Percentiles rank a stretch among this genome's conserved stretches.
Evolutionary conservation across 2,329 filamentous ascomycete species (phyloP).

Genomic region (Rasamsonia emersonii): DNA sequence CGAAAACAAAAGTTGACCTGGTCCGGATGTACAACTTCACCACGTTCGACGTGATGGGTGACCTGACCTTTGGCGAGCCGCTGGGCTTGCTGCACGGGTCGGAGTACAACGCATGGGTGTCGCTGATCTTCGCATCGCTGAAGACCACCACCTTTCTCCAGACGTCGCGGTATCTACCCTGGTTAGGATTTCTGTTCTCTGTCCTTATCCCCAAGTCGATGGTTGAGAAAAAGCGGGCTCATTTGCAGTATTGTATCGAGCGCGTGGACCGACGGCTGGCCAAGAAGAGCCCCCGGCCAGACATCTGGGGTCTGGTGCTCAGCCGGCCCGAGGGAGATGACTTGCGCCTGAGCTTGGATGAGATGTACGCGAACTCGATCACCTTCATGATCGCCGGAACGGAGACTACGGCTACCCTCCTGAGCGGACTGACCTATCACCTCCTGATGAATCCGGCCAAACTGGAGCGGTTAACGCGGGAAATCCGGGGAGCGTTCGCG

Average conservation of each 20-base stretch:
- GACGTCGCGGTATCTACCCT: too few relatives aligned
- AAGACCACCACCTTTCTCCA: slow-evolving; percentile 10
- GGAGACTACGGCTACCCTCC: slow-evolving; percentile 38
- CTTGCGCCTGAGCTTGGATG: too few relatives aligned
- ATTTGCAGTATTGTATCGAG: slow-evolving; percentile 6
- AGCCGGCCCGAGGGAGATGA: too few relatives aligned
- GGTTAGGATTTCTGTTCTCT: slow-evolving; percentile 5
- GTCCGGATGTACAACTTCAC: slow-evolving; percentile 23
- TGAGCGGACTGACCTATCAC: slow-evolving; percentile 32
- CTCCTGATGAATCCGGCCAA: slow-evolving; percentile 26
- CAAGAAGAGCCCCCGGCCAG: too few relatives aligned
- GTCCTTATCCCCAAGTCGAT: slow-evolving; percentile 5
- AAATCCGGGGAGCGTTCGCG: slow-evolving; percentile 31
- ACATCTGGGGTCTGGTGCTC: too few relatives aligned
- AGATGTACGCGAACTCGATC: slow-evolving; percentile 24
- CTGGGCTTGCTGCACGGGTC: slow-evolving; percentile 21
- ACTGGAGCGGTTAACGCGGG: slow-evolving; percentile 23
- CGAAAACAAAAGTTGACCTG: slow-evolving; percentile 15
- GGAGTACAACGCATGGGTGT: slow-evolving; percentile 19
- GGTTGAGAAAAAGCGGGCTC: slow-evolving; percentile 4
- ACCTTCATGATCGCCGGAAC: slow-evolving; percentile 31
- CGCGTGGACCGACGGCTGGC: neutral
- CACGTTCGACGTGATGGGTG: slow-evolving; percentile 26
- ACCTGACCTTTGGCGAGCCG: slow-evolving; percentile 23
- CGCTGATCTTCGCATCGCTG: slow-evolving; percentile 13